Conservation (phyloP, 306 rosid genomes). For the Fragaria vesca region DNA sequence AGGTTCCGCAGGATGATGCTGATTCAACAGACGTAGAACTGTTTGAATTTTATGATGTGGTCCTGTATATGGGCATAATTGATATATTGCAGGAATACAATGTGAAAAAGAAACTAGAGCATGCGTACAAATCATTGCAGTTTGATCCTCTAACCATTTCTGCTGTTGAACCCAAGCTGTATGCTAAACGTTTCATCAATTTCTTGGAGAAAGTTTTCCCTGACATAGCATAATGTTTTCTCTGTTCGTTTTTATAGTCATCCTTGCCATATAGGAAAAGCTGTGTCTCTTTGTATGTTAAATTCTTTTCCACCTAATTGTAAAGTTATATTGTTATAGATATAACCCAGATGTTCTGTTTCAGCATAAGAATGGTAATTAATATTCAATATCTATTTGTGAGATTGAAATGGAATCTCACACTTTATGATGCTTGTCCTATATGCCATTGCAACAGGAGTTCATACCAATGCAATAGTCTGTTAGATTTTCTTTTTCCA, state of each 20-base stretch:
- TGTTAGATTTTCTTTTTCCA: too few species aligned
- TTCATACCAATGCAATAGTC: too few species aligned
- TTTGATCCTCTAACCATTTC: constrained; percentile 62
- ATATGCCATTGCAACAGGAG: too few species aligned
- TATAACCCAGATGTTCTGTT: neutral
- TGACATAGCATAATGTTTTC: constrained; percentile 32
- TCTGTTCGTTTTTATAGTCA: neutral
- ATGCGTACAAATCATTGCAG: constrained; percentile 53
- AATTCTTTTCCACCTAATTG: constrained; percentile 16
- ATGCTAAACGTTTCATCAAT: constrained; percentile 72
- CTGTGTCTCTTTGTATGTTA: neutral
- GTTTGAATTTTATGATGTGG: constrained; percentile 80
- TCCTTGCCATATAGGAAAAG: constrained; percentile 14
- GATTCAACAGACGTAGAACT: constrained; percentile 65
- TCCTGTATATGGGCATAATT: constrained; percentile 88
- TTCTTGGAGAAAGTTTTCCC: constrained; percentile 79
- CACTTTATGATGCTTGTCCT: too few species aligned
- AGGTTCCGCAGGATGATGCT: constrained; percentile 41
- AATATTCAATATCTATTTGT: neutral
- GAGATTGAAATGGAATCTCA: neutral
- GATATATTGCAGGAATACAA: constrained; percentile 88
- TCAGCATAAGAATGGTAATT: neutral
- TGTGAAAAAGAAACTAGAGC: constrained; percentile 69
- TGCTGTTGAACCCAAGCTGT: constrained; percentile 62
- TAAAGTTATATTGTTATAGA: neutral